Conservation (phyloP, 345 rosid genomes). For the Gossypium mustelinum region DNA sequence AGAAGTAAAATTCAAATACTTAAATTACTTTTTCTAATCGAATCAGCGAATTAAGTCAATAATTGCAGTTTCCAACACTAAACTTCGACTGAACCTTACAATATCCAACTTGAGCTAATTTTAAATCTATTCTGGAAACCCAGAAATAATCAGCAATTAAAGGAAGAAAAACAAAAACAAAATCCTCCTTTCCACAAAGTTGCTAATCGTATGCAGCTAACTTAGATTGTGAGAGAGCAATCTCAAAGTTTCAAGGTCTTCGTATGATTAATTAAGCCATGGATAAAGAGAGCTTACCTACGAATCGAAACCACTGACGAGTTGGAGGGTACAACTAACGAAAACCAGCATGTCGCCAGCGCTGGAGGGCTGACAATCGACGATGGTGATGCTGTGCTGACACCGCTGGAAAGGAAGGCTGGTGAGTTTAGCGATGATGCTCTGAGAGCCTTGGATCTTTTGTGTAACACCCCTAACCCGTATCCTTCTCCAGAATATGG, state of each 20-base stretch:
- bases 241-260: neutral
- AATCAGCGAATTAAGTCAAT: neutral
- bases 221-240: neutral
- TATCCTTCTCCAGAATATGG: too few species aligned
- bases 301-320: neutral
- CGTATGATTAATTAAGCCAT: neutral
- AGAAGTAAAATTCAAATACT: too few species aligned
- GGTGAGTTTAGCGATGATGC: too few species aligned
- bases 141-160: neutral
- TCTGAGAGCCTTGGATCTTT: too few species aligned
- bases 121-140: neutral
- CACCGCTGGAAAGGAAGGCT: too few species aligned
- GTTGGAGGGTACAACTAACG: too few species aligned
- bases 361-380: too few species aligned
- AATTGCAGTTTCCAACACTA: neutral
- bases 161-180: neutral
- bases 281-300: constrained; percentile 11
- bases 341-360: too few species aligned
- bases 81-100: too few species aligned
- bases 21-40: too few species aligned
- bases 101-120: neutral
- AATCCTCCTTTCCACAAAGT: neutral
- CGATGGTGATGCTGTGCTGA: too few species aligned
- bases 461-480: too few species aligned
- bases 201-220: neutral